Base-by-base conservation (phyloP, 805 yeast genomes). In the Clavispora phyllophila region DNA sequence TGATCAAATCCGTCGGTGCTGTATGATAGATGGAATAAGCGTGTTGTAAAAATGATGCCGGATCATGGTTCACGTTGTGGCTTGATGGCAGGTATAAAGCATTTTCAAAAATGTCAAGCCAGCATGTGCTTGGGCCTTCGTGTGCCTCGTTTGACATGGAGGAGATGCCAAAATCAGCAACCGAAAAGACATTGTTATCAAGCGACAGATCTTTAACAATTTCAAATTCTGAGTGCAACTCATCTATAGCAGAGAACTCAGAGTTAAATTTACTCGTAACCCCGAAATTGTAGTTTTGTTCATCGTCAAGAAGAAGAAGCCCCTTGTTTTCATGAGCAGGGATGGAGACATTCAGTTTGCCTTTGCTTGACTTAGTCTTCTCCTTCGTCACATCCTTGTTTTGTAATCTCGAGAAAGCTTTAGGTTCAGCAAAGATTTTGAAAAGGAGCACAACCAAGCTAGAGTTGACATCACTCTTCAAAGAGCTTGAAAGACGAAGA, bases 281-380 rank as follows among this genome's bases (percentile, higher is more conserved):
- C 3, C 86, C 85, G 57, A 65, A 76, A 3, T 71, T 68, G 52
- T 68, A 70, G 15, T 72, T 75, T 46, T 68, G 72, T 36, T 71
- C 76, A 23, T 78, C 78, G 29, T 66, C 70, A 13, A 81, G 63
- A 27, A 76, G 37, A 5, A 64, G 42, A 2, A 46, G 36, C 22
- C 47, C 50, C 3, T 42, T 36, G 34, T 63, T 61, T 19, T 42
- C 51, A 45, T 67, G 73, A 5, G 43, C 46, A 7, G 61, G 43
- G 31, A 46, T 36, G 3, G 43, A 24, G 5, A 29, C 14, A 2
- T 29, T 20, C 31, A 22, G 35, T 23, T 54, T 53, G 19, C 25
- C 47, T 32, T 58, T 61, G 19, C 48, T 39, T 1, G 50, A 26
- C 40, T 60, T 68, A 3, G 50, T 36, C 26, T 50, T 55, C 3